Conservation (phyloP, 306 rosid genomes). For the Trifolium subterraneum region DNA sequence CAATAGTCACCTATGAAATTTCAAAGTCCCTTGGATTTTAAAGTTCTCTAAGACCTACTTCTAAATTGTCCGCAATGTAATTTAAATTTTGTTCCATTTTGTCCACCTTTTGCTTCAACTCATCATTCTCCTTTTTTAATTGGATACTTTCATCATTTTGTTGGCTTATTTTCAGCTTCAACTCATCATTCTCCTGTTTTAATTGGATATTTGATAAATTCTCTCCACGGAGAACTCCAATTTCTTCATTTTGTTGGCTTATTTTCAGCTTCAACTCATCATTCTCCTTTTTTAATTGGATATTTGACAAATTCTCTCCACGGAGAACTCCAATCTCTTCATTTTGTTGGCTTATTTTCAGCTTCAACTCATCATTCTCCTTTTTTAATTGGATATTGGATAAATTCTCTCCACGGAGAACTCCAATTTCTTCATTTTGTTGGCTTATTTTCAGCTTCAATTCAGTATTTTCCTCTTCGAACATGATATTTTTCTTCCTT, state of each 20-base stretch:
- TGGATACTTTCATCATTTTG: constrained; percentile 44
- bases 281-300: constrained; percentile 44
- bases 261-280: constrained; percentile 47
- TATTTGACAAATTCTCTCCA: constrained; percentile 26
- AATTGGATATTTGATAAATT: constrained; percentile 10
- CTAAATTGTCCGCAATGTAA: constrained; percentile 36
- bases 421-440: constrained; percentile 49
- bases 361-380: constrained; percentile 46
- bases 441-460: constrained; percentile 29
- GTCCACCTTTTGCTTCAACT: constrained; percentile 49
- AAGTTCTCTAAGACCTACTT: background rate
- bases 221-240: too few relatives aligned
- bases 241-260: constrained; percentile 44
- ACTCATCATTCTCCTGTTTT: constrained; percentile 44
- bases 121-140: constrained; percentile 44
- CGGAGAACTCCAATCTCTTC: constrained; percentile 51
- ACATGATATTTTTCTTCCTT: constrained; percentile 36
- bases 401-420: constrained; percentile 39
- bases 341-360: constrained; percentile 41
- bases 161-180: constrained; percentile 26
- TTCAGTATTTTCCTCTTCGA: constrained; percentile 49
- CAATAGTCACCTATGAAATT: background rate
- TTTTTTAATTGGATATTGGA: constrained; percentile 40
- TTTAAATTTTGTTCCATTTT: constrained; percentile 36
- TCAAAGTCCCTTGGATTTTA: too few relatives aligned